Evolutionary conservation across 805 yeast species (phyloP).

Genomic region (Ascoidea asiatica): DNA sequence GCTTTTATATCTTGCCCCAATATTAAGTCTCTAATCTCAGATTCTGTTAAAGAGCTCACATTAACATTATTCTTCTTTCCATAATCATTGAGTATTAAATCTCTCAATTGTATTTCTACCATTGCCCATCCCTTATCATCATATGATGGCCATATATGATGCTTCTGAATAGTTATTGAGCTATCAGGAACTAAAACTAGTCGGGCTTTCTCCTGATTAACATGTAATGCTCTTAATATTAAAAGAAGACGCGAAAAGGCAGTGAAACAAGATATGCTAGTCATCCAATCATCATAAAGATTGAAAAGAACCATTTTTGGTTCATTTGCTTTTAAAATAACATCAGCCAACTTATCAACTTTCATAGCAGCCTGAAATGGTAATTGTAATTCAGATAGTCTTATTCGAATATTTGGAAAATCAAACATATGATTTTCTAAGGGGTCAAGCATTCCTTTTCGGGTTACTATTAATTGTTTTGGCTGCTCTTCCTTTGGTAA

Average conservation of each 20-base stretch:
- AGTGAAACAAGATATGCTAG: constrained; percentile 71
- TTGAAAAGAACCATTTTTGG: constrained; percentile 89
- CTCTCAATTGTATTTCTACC: constrained; percentile 79
- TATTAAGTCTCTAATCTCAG: constrained; percentile 86
- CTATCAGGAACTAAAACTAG: constrained; percentile 65
- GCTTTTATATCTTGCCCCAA: constrained; percentile 89
- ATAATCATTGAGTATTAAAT: constrained; percentile 74
- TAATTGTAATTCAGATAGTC: constrained; percentile 78
- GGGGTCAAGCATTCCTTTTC: constrained; percentile 89
- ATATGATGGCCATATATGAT: constrained; percentile 91
- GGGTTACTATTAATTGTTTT: constrained; percentile 75
- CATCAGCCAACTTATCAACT: constrained; percentile 64
- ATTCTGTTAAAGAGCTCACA: constrained; percentile 76
- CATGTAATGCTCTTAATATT: constrained; percentile 69
- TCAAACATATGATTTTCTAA: constrained; percentile 94
- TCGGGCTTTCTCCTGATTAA: constrained; percentile 66
- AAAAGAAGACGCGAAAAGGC: constrained; percentile 84
- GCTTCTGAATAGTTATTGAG: constrained; percentile 51
- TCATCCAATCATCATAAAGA: constrained; percentile 90
- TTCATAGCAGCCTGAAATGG: constrained; percentile 84
- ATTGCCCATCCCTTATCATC: constrained; percentile 84
- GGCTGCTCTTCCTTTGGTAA: constrained; percentile 93
- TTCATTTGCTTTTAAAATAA: constrained; percentile 77
- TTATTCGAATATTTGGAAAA: constrained; percentile 80
- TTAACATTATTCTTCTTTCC: constrained; percentile 78